Evolutionary conservation across 2,329 filamentous ascomycete genomes (phyloP).

Genomic region (Aspergillus sp.): DNA sequence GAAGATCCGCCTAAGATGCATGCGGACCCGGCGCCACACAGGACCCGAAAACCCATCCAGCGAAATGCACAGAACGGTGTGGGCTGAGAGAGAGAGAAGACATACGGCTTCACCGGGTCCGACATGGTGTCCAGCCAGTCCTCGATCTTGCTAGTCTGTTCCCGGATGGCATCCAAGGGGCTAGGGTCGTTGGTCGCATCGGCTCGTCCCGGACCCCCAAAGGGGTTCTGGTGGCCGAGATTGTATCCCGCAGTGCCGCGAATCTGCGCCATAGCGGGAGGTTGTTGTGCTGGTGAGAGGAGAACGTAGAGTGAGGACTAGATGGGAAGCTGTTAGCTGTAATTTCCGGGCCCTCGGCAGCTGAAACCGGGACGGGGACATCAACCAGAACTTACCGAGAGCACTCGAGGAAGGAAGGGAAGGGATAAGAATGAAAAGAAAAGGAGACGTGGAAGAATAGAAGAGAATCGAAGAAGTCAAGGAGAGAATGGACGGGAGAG

Average conservation of each 20-base stretch:
- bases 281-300: not conserved
- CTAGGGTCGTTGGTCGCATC: constrained; percentile 68
- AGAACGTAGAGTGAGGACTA: not conserved
- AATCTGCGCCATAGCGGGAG: constrained; percentile 48
- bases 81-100: constrained; percentile 24
- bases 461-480: constrained; percentile 6
- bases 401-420: not conserved
- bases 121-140: constrained; percentile 83
- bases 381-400: not conserved
- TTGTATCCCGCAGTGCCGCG: constrained; percentile 78
- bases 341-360: too few species aligned
- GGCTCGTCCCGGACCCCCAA: constrained; percentile 59
- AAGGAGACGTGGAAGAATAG: constrained; percentile 10
- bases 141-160: constrained; percentile 98
- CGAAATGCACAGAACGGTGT: not conserved
- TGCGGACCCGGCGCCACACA: not conserved
- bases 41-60: not conserved
- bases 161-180: constrained; percentile 82
- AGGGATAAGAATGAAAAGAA: not conserved
- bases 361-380: too few species aligned
- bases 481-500: not conserved
- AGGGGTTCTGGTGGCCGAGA: constrained; percentile 71
- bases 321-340: not conserved
- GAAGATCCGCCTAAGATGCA: constrained; percentile 5
- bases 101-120: constrained; percentile 93